Conservation (phyloP, 1,284 basidiomycete species). For the Tetrapyrgos nigripes region DNA sequence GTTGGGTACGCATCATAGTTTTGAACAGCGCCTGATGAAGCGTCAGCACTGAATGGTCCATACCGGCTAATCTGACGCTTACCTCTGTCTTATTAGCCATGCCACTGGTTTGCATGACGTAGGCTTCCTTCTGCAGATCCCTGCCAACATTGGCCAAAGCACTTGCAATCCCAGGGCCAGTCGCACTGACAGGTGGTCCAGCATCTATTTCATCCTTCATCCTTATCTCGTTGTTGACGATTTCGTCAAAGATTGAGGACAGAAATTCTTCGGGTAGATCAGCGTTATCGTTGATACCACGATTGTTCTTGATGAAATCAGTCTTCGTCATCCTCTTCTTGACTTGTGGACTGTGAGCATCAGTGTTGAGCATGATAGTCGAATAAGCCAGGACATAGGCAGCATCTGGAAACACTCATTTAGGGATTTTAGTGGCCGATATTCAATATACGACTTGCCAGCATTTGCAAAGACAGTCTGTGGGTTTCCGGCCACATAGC, state of each 20-base stretch:
- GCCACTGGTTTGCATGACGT: constrained; percentile 91
- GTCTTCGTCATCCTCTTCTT: constrained; percentile 92
- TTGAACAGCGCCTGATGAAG: constrained; percentile 79
- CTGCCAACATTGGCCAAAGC: constrained; percentile 89
- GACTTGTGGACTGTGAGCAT: constrained; percentile 92
- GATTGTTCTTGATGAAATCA: constrained; percentile 93
- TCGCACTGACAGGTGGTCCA: constrained; percentile 47
- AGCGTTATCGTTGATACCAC: constrained; percentile 90
- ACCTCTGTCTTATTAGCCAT: constrained; percentile 97
- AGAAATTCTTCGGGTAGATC: constrained; percentile 90
- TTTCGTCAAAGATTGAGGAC: constrained; percentile 85
- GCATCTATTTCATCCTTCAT: constrained; percentile 97
- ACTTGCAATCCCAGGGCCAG: constrained; percentile 78
- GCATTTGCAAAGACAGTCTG: constrained; percentile 86
- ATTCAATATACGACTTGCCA: constrained; percentile 50
- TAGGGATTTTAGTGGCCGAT: neutral
- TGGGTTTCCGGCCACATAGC: constrained; percentile 89
- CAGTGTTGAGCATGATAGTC: constrained; percentile 94
- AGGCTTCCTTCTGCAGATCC: constrained; percentile 93
- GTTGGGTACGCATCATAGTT: constrained; percentile 88
- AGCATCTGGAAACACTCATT: constrained; percentile 64
- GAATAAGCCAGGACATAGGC: constrained; percentile 95
- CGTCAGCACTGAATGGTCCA: constrained; percentile 13
- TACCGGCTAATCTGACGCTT: constrained; percentile 18
- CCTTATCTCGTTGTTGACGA: constrained; percentile 89